phyloP scores from a whole-genome alignment of 2,329 filamentous ascomycete species.

The Apiospora aurea region DNA sequence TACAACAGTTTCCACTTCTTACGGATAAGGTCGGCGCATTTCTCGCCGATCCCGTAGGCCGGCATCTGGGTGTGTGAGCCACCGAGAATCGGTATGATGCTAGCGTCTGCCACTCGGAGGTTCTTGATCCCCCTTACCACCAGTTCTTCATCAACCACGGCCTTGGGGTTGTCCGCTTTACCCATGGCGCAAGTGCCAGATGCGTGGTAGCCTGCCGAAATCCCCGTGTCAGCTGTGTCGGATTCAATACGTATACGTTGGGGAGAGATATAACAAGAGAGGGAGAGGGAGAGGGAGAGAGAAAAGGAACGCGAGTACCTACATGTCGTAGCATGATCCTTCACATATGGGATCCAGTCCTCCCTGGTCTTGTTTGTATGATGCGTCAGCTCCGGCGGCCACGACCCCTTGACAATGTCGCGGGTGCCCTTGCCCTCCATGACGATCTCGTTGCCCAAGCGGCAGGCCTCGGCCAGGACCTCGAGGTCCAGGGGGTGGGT shows the following conservation, averaged over 20 bases:
- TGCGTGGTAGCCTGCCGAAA: slow-evolving; percentile 58
- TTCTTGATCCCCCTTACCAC: slow-evolving; percentile 58
- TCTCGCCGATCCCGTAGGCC: slow-evolving; percentile 62
- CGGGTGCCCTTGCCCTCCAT: slow-evolving; percentile 64
- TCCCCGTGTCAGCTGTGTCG: background rate
- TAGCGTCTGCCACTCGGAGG: slow-evolving; percentile 61
- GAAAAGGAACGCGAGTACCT: slow-evolving; percentile 36
- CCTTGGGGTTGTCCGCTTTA: slow-evolving; percentile 51
- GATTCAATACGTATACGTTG: background rate
- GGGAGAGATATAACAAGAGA: no score
- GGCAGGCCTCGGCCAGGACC: slow-evolving; percentile 65
- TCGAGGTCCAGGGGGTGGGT: slow-evolving; percentile 64
- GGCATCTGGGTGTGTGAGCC: slow-evolving; percentile 60
- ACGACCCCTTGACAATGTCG: slow-evolving; percentile 65
- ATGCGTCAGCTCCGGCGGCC: slow-evolving; percentile 60
- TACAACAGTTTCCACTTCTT: slow-evolving; percentile 32
- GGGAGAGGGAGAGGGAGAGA: background rate
- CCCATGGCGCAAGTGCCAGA: slow-evolving; percentile 63
- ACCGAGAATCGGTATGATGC: slow-evolving; percentile 59
- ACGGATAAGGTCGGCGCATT: slow-evolving; percentile 51
- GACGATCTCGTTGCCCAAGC: slow-evolving; percentile 66
- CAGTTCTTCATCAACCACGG: slow-evolving; percentile 62
- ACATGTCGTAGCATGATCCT: slow-evolving; percentile 67
- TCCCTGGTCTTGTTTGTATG: slow-evolving; percentile 60
- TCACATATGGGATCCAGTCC: slow-evolving; percentile 65